Percentiles rank a stretch among this genome's conserved stretches.
These are phyloP conservation scores for Blastobotrys aristatus DNA, from an alignment of 1,139 yeast genomes.

Conservation along the genomic window DNA sequence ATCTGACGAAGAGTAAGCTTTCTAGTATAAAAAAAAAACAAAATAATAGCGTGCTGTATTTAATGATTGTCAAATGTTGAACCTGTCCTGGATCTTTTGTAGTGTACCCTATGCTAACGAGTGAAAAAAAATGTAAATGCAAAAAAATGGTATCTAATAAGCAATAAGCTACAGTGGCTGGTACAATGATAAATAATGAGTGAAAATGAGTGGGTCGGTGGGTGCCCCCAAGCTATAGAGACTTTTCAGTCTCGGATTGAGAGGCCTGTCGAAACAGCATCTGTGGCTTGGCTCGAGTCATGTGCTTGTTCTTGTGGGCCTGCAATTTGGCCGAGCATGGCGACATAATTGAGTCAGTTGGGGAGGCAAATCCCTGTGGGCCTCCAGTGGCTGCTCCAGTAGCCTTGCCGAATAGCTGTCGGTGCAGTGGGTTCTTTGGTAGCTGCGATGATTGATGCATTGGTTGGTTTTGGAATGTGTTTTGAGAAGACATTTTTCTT, in stretches of 20 bases:
- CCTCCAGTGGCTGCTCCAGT: neutral
- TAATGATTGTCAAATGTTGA: neutral
- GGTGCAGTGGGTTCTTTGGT: constrained; percentile 12
- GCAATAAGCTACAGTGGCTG: neutral
- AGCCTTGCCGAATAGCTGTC: constrained; percentile 13
- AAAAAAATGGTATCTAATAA: neutral
- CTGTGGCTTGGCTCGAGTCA: constrained; percentile 19
- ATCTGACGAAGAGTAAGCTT: constrained; percentile 42
- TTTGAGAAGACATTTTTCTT: constrained; percentile 11
- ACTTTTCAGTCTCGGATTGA: constrained; percentile 4
- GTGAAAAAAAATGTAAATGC: neutral
- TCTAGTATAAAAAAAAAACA: constrained; percentile 5
- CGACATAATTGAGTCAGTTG: constrained; percentile 52
- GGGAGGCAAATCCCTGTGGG: constrained; percentile 43
- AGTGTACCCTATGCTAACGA: neutral
- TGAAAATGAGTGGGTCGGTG: neutral
- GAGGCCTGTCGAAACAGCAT: constrained; percentile 13
- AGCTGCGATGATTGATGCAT: constrained; percentile 16
- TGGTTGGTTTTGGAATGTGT: constrained; percentile 16
- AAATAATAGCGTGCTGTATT: neutral
- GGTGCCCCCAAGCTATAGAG: neutral
- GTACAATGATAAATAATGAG: neutral
- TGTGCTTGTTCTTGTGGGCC: constrained; percentile 44
- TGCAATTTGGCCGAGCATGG: constrained; percentile 54
- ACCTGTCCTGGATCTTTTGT: neutral